Base-by-base conservation (phyloP, 371 early-diverging fungal genomes). In the Globomyces sp. region DNA sequence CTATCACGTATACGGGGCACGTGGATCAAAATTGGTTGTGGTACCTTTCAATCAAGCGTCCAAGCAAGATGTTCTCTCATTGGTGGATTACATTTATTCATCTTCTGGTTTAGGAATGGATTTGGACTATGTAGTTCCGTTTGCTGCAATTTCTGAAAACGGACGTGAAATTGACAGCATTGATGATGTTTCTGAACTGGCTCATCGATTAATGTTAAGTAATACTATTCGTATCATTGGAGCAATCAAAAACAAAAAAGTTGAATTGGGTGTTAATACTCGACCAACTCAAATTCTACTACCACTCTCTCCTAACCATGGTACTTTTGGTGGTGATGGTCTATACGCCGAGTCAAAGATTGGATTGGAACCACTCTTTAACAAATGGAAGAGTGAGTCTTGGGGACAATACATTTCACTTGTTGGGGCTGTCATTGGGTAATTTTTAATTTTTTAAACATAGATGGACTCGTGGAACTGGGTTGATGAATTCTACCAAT, bases 31-130 rank as follows among this genome's bases (percentile, higher is more conserved):
- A 52, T 82, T 97, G 52, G 81, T 95, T 34, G 90, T 96, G n/a
- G 92, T 96, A 47, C 98, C 98, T 39, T 97, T 93, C 86, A 97
- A 97, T 78, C 94, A 91, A 68, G 96, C 89, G 57, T 93, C 95
- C 13, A 84, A 87, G 74, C 85, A 86, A 69, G 98, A 97, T 78
- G 86, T 90, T 34, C 81, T 86, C 63, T 80, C 84, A 34, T 77
- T 97, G 5, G 82, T 96, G 58, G 78, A 89, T 71, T 94, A 92
- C 79, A 90, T 96, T 58, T 96, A 94, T 77, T 83, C 83, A 58
- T 87, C 87, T 83, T 73, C 68, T 53, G 92, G 92, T 63, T 84
- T 96, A 40, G 84, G 85, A 69, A 92, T 92, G 92, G 93, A 95
- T 79, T 86, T 96, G 70, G 98, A 97, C 81, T 90, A 85, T 72